A percentile compares a stretch with the other conserved stretches of the same genome.
These are phyloP conservation scores for Auricularia heimuer DNA, from an alignment of 768 basidiomycete species.

Conservation along the genomic window DNA sequence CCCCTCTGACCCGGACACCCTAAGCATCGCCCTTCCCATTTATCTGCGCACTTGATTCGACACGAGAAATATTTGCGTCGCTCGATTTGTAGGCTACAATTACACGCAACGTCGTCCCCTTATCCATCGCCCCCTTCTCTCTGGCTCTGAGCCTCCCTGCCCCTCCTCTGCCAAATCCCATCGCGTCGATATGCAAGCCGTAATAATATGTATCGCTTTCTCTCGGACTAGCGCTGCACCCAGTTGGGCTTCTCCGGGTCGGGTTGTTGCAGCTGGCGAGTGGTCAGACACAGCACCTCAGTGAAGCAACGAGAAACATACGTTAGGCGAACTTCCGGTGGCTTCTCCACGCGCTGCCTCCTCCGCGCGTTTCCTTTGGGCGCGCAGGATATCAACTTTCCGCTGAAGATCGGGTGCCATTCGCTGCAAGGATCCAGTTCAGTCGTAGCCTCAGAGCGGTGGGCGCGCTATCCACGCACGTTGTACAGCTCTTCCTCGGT, in stretches of 20 bases:
- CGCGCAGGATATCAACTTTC: slow-evolving; percentile 51
- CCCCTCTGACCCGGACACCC: too few species aligned
- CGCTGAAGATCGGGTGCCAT: slow-evolving; percentile 57
- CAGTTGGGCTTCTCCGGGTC: background rate
- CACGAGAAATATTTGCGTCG: background rate
- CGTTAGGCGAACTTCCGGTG: background rate
- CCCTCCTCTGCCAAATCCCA: background rate
- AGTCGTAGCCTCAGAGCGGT: slow-evolving; percentile 21
- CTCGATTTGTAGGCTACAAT: background rate
- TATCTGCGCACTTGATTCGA: background rate
- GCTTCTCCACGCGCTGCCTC: slow-evolving; percentile 45
- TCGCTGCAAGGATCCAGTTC: slow-evolving; percentile 25
- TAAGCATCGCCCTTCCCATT: too few species aligned
- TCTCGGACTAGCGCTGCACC: background rate
- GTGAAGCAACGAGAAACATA: background rate
- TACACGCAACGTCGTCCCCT: background rate
- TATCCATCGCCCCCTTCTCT: background rate
- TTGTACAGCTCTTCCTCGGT: slow-evolving; percentile 20
- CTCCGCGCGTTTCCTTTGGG: slow-evolving; percentile 40
- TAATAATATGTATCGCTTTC: background rate
- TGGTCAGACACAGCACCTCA: background rate
- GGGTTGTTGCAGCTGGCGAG: background rate
- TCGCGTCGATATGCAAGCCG: background rate
- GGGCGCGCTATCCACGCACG: slow-evolving; percentile 24
- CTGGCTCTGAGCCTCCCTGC: background rate